Evolutionary conservation across 2,329 filamentous ascomycete species (phyloP), one percentile per base, ranked within the genome.

Genomic region (Botrytis medusae): DNA sequence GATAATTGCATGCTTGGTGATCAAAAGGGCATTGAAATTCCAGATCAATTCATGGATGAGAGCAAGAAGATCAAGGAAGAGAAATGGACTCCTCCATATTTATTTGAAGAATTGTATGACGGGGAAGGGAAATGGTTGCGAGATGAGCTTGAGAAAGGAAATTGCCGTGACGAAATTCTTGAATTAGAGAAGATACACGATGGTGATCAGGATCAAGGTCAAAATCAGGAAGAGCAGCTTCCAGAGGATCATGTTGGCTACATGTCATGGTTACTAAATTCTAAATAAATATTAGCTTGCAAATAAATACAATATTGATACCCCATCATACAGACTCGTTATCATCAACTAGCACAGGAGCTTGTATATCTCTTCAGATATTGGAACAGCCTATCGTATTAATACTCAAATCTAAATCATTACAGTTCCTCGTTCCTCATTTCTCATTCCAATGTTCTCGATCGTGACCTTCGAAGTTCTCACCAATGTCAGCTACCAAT

Each of bases 31-130:
- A 37, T 51, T n/a, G 7, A 37, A 16, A 37, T 51, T 16, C 22
- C 12, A 20, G 44, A 51, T 29, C 32, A 67, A 20, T n/a, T 67
- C 4, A 51, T n/a, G 5, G 63, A 67, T n/a, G 63, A 51, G 32
- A 51, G 63, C 44, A 37, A 51, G 32, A 67, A 37, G 32, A 51
- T 67, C 4, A 67, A 51, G 63, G 63, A 67, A 40, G 63, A 67
- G 63, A 37, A n/a, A 16, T 51, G 44, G 44, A 2, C 9, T 40
- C 63, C 63, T 14, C 44, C 44, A 10, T 3, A 2, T 37, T 16
- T 67, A 37, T 9, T 1, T 16, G 32, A 37, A 6, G 44, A 51
- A 16, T 2, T 37, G 9, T 37, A 18, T 40, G 44, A 51, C 18
- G 44, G 14, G 12, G 0, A 14, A 20, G 63, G 63, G 8, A 51